phyloP scores from a whole-genome alignment of 345 rosid genomes.

The Populus nigra region DNA sequence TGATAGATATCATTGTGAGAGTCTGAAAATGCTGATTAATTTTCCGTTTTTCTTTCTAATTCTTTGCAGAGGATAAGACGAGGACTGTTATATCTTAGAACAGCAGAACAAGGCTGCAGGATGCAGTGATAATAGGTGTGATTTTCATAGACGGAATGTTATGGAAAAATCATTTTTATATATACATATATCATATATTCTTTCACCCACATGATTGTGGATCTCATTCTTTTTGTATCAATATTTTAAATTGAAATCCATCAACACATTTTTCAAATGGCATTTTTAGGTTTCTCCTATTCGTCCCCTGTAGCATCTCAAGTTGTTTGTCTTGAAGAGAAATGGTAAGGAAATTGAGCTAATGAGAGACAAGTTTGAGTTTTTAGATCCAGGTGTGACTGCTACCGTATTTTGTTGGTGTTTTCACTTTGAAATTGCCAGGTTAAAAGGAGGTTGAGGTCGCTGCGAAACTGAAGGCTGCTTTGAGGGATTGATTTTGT shows the following conservation, averaged over 20 bases:
- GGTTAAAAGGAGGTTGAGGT: background rate
- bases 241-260: background rate
- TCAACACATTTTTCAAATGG: background rate
- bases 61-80: slow-evolving; percentile 72
- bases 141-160: background rate
- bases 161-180: background rate
- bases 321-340: too few relatives aligned
- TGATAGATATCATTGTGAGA: background rate
- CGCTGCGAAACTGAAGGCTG: background rate
- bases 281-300: background rate
- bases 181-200: slow-evolving; percentile 19
- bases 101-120: slow-evolving; percentile 69
- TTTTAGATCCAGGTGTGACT: background rate
- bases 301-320: too few relatives aligned
- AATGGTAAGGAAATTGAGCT: background rate
- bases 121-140: slow-evolving; percentile 38
- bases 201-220: slow-evolving; percentile 33
- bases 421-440: too few relatives aligned
- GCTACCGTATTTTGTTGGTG: background rate
- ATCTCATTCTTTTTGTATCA: slow-evolving; percentile 22
- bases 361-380: background rate
- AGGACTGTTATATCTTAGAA: slow-evolving; percentile 58
- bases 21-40: background rate
- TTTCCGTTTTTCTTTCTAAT: background rate
- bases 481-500: background rate